Base-by-base conservation (phyloP, 202 grass and related monocot genomes). In the Panicum hallii region DNA sequence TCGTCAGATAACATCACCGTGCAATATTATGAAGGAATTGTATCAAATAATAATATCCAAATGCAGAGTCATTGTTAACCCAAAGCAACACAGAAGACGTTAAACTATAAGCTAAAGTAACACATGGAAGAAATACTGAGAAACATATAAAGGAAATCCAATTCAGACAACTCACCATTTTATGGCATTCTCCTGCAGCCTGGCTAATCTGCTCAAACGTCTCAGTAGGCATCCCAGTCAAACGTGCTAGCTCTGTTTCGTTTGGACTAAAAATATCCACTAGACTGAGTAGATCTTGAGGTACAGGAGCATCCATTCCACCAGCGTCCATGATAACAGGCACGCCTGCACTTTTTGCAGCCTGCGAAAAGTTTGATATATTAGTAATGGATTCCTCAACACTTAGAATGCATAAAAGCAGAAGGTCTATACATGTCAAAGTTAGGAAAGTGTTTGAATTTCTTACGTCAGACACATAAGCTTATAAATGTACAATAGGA, bases 231-330 rank as follows among this genome's bases (percentile, higher is more conserved):
- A 96, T 80, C 79, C 90, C 90, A 71, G 93, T 94, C 78, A 99
- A 83, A 70, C 93, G 91, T 40, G 91, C 91, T 64, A 99, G 74
- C 72, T 99, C 97, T 46, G 93, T 96, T 94, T 99, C 97, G 93
- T 99, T 99, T 70, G 97, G 97, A 86, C 97, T 99, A 67, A 99
- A 99, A 68, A 99, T 89, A 45, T 96, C 97, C 46, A 99, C 91
- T 42, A 96, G 90, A 16, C 72, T 90, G 1, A 96, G 63, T 81
- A 99, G 87, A 71, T 96, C 97, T 76, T 19, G 64, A 11, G 97
- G 91, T 32, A 96, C 78, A 89, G 97, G 91, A 79, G 90, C 82
- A 89, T 99, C 93, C 88, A 96, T 91, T 63, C 97, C 97, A 62
- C 97, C 93, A 49, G 97, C 97, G 46, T 99, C 97, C 77, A 96